A percentile compares a stretch with the other conserved stretches of the same genome.
These are phyloP conservation scores for Saccharum hybrid DNA, from an alignment of 202 grass and related monocot species.

Conservation along the genomic window DNA sequence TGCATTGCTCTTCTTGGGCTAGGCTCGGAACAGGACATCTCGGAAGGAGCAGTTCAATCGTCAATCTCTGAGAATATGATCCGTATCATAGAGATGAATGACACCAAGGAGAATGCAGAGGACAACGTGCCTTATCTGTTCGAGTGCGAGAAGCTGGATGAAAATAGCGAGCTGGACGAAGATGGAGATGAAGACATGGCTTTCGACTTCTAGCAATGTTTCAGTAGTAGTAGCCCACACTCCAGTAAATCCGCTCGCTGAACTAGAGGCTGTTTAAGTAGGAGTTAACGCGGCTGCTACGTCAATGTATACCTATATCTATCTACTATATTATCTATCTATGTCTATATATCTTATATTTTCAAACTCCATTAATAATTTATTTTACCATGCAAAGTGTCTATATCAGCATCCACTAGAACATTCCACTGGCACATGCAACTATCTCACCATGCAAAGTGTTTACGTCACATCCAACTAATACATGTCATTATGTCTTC, in stretches of 20 bases:
- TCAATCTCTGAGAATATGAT: slow-evolving; percentile 74
- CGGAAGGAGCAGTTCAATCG: slow-evolving; percentile 51
- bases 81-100: slow-evolving; percentile 71
- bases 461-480: too few species aligned
- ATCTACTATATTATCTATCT: too few species aligned
- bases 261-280: not conserved
- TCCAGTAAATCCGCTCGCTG: too few species aligned
- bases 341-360: too few species aligned
- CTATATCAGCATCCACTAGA: too few species aligned
- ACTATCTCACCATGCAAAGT: too few species aligned
- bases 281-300: not conserved
- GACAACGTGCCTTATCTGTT: slow-evolving; percentile 59
- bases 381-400: too few species aligned
- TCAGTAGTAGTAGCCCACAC: not conserved
- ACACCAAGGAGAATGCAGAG: slow-evolving; percentile 55
- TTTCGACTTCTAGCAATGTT: slow-evolving; percentile 54
- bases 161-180: slow-evolving; percentile 45
- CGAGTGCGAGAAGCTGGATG: slow-evolving; percentile 59
- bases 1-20: slow-evolving; percentile 71
- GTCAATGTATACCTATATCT: not conserved
- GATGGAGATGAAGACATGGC: slow-evolving; percentile 54
- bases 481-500: too few species aligned
- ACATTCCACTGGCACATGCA: too few species aligned
- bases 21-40: slow-evolving; percentile 46
- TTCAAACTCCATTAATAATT: too few species aligned